Evolutionary conservation across 2,329 filamentous ascomycete genomes (phyloP).

Genomic region (Parastagonospora nodorum): DNA sequence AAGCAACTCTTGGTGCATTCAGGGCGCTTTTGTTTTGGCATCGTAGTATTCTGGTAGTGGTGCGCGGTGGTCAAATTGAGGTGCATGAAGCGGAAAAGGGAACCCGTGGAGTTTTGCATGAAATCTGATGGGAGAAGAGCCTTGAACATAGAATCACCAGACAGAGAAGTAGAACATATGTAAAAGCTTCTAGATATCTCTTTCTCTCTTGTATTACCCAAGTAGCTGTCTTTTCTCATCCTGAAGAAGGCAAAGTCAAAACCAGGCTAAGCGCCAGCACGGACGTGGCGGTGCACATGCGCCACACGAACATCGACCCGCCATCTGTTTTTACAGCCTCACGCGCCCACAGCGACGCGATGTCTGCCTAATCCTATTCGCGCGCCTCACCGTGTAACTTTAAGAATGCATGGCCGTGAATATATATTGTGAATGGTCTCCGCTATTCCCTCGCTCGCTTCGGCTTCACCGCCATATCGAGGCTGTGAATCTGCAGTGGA

Average conservation of each 20-base stretch:
- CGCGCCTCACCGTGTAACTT: too few species aligned
- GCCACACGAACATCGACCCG: conserved; percentile 21
- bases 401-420: too few species aligned
- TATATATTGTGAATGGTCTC: not conserved
- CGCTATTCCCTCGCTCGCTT: not conserved
- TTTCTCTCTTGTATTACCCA: too few species aligned
- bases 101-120: too few species aligned
- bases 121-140: too few species aligned
- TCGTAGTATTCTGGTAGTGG: too few species aligned
- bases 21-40: not conserved
- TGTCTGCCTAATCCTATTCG: conserved; percentile 8
- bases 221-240: not conserved
- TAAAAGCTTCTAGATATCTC: too few species aligned
- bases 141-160: too few species aligned
- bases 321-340: conserved; percentile 20
- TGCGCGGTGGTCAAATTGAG: too few species aligned
- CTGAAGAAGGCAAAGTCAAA: too few species aligned
- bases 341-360: conserved; percentile 19
- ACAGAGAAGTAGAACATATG: too few species aligned
- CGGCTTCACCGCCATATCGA: conserved; percentile 6
- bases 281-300: not conserved
- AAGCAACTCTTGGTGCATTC: too few species aligned
- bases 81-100: not conserved
- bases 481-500: conserved; percentile 3
- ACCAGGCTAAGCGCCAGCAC: not conserved